A percentile compares a stretch with the other conserved stretches of the same genome.
Evolutionary conservation across 768 basidiomycete species (phyloP).

Genomic region (Lactifluus pinguis): DNA sequence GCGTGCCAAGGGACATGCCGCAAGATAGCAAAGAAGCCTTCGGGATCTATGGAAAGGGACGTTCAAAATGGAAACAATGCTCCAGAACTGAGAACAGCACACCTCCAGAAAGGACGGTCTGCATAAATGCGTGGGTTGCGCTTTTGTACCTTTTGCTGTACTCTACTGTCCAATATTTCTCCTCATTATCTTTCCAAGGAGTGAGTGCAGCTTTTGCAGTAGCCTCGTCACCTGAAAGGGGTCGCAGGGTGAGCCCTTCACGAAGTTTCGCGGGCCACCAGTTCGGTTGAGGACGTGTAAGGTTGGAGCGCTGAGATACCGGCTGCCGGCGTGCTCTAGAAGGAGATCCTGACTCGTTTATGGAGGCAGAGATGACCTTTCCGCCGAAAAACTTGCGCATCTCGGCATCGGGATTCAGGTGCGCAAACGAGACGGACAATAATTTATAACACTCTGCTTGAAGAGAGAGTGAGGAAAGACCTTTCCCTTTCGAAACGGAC

Average conservation of each 20-base stretch:
- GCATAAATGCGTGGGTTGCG: slow-evolving; percentile 72
- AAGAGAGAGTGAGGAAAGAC: slow-evolving; percentile 24
- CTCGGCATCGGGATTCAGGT: slow-evolving; percentile 85
- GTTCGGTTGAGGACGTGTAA: slow-evolving; percentile 64
- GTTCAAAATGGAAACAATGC: background rate
- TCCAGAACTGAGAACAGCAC: slow-evolving; percentile 22
- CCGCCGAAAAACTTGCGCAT: slow-evolving; percentile 91
- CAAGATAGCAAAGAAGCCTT: slow-evolving; percentile 69
- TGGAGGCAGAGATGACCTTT: slow-evolving; percentile 68
- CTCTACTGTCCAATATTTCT: slow-evolving; percentile 85
- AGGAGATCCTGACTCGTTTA: slow-evolving; percentile 29
- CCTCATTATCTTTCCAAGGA: slow-evolving; percentile 37
- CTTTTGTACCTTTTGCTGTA: slow-evolving; percentile 81
- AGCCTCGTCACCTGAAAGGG: slow-evolving; percentile 47
- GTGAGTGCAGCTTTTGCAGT: slow-evolving; percentile 33
- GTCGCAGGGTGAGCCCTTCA: slow-evolving; percentile 63
- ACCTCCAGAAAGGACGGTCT: slow-evolving; percentile 77
- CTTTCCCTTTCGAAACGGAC: background rate
- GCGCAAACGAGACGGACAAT: slow-evolving; percentile 66
- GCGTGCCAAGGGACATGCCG: slow-evolving; percentile 81
- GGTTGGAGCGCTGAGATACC: slow-evolving; percentile 48
- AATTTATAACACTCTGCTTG: slow-evolving; percentile 40
- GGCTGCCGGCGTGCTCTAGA: slow-evolving; percentile 34
- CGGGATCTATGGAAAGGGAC: slow-evolving; percentile 45
- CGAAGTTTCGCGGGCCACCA: slow-evolving; percentile 68